Conservation (phyloP, 2,329 filamentous ascomycete genomes). For the Arthroderma uncinatum region DNA sequence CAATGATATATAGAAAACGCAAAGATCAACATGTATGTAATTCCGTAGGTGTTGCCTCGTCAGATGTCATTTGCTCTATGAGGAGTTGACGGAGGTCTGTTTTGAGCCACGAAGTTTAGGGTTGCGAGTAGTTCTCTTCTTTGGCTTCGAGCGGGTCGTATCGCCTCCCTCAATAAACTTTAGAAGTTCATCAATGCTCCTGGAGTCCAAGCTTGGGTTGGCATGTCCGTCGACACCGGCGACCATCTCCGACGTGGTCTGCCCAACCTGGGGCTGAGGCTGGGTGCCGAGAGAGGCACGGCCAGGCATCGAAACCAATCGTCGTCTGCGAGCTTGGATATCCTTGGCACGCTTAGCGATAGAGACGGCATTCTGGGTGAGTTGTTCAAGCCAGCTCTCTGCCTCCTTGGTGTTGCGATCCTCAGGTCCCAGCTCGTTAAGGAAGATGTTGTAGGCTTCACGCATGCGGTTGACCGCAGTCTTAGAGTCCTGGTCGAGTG, state of each 20-base stretch:
- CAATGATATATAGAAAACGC: constrained; percentile 1
- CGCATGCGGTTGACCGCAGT: constrained; percentile 86
- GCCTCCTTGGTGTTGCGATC: constrained; percentile 98
- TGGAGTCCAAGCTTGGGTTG: constrained; percentile 50
- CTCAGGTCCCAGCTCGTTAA: constrained; percentile 69
- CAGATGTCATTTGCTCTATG: constrained; percentile 6
- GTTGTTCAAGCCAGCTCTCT: constrained; percentile 88
- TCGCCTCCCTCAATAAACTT: constrained; percentile 78
- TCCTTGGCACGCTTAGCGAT: constrained; percentile 92
- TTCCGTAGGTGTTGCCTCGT: not conserved
- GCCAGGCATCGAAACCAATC: constrained; percentile 58
- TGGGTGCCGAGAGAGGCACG: constrained; percentile 47
- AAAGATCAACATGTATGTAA: not conserved
- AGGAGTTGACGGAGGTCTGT: constrained; percentile 26
- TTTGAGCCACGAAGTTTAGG: constrained; percentile 36
- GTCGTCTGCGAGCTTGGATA: constrained; percentile 61
- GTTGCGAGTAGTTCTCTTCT: constrained; percentile 33
- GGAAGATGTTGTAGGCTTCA: constrained; percentile 93
- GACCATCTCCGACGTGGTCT: constrained; percentile 41
- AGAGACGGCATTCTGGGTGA: constrained; percentile 88
- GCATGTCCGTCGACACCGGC: constrained; percentile 29
- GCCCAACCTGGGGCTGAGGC: constrained; percentile 53
- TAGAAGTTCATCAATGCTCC: constrained; percentile 85
- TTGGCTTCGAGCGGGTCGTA: constrained; percentile 35
- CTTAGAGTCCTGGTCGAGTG: constrained; percentile 91